phyloP scores from a whole-genome alignment of 23 red algal species.

The Gracilariopsis chorda region DNA sequence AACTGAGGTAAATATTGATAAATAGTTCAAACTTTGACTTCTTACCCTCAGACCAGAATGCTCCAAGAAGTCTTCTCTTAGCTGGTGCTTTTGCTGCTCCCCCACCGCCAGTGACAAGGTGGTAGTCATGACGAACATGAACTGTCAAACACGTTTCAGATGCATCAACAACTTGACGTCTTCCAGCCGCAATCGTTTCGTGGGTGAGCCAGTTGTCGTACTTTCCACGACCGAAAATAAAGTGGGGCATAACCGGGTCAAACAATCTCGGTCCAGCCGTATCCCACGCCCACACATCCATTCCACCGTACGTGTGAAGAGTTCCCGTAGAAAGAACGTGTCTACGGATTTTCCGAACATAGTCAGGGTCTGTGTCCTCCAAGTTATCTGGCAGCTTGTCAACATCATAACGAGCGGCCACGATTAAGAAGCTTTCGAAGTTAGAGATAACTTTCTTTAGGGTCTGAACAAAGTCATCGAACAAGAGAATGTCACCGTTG shows the following conservation, averaged over 20 bases:
- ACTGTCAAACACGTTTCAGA: constrained; percentile 90
- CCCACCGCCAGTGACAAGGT: constrained; percentile 67
- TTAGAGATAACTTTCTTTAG: constrained; percentile 81
- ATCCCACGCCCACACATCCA: constrained; percentile 99
- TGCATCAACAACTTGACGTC: constrained; percentile 84
- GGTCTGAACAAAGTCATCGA: constrained; percentile 85
- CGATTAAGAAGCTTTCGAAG: constrained; percentile 85
- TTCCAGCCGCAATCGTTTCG: constrained; percentile 88
- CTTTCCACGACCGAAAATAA: constrained; percentile 98
- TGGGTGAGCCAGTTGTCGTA: constrained; percentile 99
- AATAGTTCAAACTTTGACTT: constrained; percentile 96
- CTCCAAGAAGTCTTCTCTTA: constrained; percentile 64
- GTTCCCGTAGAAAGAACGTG: constrained; percentile 93
- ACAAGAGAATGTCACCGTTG: constrained; percentile 95
- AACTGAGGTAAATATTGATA: constrained; percentile 94
- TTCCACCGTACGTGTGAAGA: constrained; percentile 97
- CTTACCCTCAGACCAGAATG: constrained; percentile 97
- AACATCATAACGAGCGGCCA: constrained; percentile 97
- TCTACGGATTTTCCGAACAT: constrained; percentile 63
- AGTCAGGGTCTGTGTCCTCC: constrained; percentile 65
- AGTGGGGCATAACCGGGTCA: constrained; percentile 89
- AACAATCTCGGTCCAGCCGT: constrained; percentile 85
- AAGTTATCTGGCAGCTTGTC: constrained; percentile 76
- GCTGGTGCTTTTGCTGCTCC: constrained; percentile 18
- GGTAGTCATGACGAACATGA: constrained; percentile 95